Base-by-base conservation (phyloP, 371 early-diverging fungal genomes). In the Mucor sp. region DNA sequence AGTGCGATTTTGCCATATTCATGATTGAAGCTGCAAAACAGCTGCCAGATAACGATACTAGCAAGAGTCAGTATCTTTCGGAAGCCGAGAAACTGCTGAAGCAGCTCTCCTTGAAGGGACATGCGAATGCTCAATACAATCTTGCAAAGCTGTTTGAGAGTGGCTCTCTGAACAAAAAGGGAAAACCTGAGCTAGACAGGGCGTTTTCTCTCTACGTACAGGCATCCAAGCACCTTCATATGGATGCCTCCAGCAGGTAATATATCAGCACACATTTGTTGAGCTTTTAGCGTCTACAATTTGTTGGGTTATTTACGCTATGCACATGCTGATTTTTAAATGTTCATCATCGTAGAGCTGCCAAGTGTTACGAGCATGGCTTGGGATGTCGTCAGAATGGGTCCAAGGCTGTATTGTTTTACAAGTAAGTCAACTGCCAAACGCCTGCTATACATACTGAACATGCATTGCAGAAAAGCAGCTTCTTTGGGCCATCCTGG, bases 1-100 rank as follows among this genome's bases (percentile, higher is more conserved):
- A 91, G 72, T 86, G 91, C 35, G 92, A 92, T 63, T 93, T 94
- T 82, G 92, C 92, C 8, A 86, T 85, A 11, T 90, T 89, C 62
- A 77, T 91, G 66, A 84, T 89, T 6, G 86, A 87, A 33, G 83
- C 86, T 19, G 85, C 87, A 30, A 85, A 87, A 50, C 73, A 79
- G 4, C 55, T 87, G 50, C 74, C 72, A 25, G 50, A 50, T 50
- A 12, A 11, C 8, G 50, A 50, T 21, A 12, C 32, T 17, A 59
- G 39, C 23, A 59, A 37, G 11, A 21, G 28, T 15, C 27, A 39
- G 6, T 78, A 76, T 62, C 41, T 87, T 39, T 66, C 76, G 21
- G 89, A 89, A 76, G 87, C 87, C n/a, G 78, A 82, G 68, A 83
- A 84, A 58, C 56, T 88, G 27, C 41, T 87, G 57, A 78, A 83